Evolutionary conservation across 192 early-diverging fungal species (phyloP).

Genomic region (Backusella tuberculispora): DNA sequence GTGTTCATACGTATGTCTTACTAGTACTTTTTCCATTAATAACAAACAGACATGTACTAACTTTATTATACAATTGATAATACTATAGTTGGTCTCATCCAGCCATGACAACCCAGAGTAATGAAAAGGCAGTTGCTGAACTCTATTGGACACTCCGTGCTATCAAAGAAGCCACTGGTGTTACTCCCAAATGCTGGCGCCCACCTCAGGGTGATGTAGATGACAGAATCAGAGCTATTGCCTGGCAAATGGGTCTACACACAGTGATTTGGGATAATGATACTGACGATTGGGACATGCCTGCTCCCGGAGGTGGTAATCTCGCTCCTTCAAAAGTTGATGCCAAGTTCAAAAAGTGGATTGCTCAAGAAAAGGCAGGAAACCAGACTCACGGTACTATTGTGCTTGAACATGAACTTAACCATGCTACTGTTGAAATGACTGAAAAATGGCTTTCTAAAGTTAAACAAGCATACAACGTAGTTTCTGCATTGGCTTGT

Average conservation of each 20-base stretch:
- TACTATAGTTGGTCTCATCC: slow-evolving; percentile 66
- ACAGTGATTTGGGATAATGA: slow-evolving; percentile 33
- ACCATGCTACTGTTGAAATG: slow-evolving; percentile 42
- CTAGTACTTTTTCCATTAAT: background rate
- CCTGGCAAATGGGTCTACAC: slow-evolving; percentile 34
- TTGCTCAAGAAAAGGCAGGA: slow-evolving; percentile 27
- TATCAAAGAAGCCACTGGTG: slow-evolving; percentile 48
- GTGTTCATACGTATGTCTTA: slow-evolving; percentile 41
- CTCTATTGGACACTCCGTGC: slow-evolving; percentile 43
- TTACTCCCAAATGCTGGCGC: slow-evolving; percentile 45
- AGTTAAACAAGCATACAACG: slow-evolving; percentile 36
- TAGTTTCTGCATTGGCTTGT: slow-evolving; percentile 33
- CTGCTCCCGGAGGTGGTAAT: slow-evolving; percentile 34
- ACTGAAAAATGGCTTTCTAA: slow-evolving; percentile 47
- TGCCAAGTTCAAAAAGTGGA: slow-evolving; percentile 39
- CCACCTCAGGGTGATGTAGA: slow-evolving; percentile 55
- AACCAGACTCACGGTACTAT: slow-evolving; percentile 31
- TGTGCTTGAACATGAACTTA: slow-evolving; percentile 48
- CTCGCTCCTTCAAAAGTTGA: slow-evolving; percentile 29
- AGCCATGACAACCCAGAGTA: slow-evolving; percentile 47
- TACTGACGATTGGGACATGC: slow-evolving; percentile 47
- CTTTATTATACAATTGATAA: background rate
- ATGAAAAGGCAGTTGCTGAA: slow-evolving; percentile 55
- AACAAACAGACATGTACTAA: background rate
- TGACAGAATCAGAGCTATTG: slow-evolving; percentile 46